Evolutionary conservation across 2,329 filamentous ascomycete genomes (phyloP), one percentile per base, ranked within the genome.

Genomic region (Ophiostoma himal-ulmi): DNA sequence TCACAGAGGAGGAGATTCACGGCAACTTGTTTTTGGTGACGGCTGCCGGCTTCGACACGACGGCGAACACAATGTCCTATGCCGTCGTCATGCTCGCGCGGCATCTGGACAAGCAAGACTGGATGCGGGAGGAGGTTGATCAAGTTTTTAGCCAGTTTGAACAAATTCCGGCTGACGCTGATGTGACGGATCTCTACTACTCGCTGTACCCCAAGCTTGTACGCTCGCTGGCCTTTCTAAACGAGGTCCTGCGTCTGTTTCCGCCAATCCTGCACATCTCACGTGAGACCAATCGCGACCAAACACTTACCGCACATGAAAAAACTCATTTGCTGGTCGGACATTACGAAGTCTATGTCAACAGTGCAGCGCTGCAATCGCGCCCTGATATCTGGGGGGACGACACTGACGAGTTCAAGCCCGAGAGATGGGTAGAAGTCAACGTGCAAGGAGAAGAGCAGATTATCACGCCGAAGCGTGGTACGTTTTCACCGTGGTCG

Each of bases 1-100:
- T 71, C 30, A 68, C 69, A 4, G 5, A 81, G 39, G 7, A 84
- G 75, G 1, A 74, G 65, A 65, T 80, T 76, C 48, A 64, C 36
- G 72, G 70, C 39, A 73, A 73, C 39, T 86, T 77, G 73, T 87
- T 85, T 69, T 83, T 83, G 10, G 77, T 76, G 3, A 87, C 74
- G 84, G 85, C 86, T 3, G 80, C 79, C 75, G 87, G 85, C 77
- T 81, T 82, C 68, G 83, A 75, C 0, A 83, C 82, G 71, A 84
- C 77, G 1, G 79, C 70, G 14, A 73, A 73, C 60, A 72, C 70
- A 22, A 48, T 78, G n/a, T 85, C 80, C 72, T 82, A 87, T 0
- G 81, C 78, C 65, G 86, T 78, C 0, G 82, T 83, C 68, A 83
- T 83, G 1, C 83, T 82, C 0, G 83, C 84, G 8, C 26, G 52